Percentiles rank a stretch among this genome's conserved stretches.
Conservation (phyloP, 345 rosid genomes). For the Lumnitzera racemosa region DNA sequence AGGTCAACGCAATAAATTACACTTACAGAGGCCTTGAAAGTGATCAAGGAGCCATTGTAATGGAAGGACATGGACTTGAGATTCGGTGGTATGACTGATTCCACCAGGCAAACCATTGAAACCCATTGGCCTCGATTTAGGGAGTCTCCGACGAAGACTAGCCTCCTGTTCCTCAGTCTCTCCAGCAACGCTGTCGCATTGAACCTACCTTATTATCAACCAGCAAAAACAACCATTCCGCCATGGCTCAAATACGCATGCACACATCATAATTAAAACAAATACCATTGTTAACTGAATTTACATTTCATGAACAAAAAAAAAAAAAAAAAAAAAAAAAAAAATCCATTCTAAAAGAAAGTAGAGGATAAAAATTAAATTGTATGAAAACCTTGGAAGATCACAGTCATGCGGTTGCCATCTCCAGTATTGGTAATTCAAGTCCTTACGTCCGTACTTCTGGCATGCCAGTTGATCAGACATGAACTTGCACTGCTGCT, state of each 20-base stretch:
- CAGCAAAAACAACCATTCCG: constrained; percentile 15
- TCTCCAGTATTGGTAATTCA: constrained; percentile 58
- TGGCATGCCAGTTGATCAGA: constrained; percentile 72
- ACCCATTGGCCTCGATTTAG: constrained; percentile 91
- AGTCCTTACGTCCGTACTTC: constrained; percentile 77
- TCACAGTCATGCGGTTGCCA: constrained; percentile 88
- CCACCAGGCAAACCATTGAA: constrained; percentile 81
- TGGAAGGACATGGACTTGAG: constrained; percentile 49
- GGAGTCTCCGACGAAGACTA: constrained; percentile 88
- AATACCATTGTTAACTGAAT: neutral
- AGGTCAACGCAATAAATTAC: neutral
- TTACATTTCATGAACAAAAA: neutral
- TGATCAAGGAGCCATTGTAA: constrained; percentile 54
- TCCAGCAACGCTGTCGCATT: constrained; percentile 67
- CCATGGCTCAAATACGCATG: neutral
- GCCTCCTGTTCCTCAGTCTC: constrained; percentile 81
- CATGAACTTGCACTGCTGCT: constrained; percentile 62
- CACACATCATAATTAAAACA: neutral
- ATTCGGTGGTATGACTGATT: constrained; percentile 43
- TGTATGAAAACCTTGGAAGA: constrained; percentile 49
- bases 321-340: neutral
- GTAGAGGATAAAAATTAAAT: neutral
- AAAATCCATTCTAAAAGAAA: neutral
- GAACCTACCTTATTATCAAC: constrained; percentile 34
- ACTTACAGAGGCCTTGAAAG: constrained; percentile 40